phyloP scores from a whole-genome alignment of 2,329 filamentous ascomycete genomes.

The Triangularia setosa region DNA sequence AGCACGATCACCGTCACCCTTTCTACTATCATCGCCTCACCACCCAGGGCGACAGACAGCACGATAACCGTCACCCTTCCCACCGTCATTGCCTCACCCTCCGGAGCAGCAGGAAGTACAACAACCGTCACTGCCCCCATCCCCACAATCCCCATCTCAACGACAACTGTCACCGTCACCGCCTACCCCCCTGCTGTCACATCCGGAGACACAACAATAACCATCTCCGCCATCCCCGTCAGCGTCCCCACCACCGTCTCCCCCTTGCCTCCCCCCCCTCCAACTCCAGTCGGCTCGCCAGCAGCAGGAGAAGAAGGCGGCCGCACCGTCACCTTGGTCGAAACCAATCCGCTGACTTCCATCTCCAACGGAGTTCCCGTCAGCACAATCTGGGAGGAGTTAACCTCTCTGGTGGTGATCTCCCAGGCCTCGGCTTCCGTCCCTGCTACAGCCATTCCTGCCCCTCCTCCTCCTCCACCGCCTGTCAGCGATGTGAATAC shows the following conservation, averaged over 20 bases:
- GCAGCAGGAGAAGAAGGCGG: background rate
- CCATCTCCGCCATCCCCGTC: background rate
- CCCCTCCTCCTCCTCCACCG: background rate
- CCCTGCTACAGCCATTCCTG: background rate
- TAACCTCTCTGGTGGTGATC: background rate
- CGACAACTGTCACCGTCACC: background rate
- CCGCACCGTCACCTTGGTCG: background rate
- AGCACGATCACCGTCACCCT: constrained; percentile 1
- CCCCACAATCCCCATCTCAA: no score
- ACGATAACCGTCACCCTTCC: background rate
- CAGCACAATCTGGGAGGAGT: background rate
- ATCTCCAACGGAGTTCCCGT: background rate
- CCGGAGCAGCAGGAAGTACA: background rate
- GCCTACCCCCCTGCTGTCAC: background rate
- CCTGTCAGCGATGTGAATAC: background rate
- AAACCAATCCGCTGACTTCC: background rate
- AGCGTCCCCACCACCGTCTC: background rate
- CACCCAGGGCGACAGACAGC: background rate
- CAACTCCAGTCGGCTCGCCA: background rate
- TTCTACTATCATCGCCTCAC: background rate
- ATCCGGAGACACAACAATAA: background rate
- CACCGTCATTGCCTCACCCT: background rate
- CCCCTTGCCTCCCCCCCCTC: background rate
- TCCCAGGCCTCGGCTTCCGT: background rate
- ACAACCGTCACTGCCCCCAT: background rate